These are phyloP conservation scores for Rhizopus arrhizus DNA, from an alignment of 371 early-diverging fungal species.

Conservation along the genomic window DNA sequence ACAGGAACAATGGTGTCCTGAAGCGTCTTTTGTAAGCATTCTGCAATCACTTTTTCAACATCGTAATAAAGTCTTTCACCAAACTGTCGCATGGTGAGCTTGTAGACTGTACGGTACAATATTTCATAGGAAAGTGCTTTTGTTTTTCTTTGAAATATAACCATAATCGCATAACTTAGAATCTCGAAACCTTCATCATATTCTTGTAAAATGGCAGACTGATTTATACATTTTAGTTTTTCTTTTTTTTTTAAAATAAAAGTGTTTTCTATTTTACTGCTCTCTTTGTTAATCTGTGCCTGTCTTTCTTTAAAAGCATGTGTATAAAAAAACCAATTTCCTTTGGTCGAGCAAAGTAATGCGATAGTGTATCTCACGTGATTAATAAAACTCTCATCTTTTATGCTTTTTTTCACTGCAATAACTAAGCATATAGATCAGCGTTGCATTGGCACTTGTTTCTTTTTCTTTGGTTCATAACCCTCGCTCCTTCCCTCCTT, in stretches of 20 bases:
- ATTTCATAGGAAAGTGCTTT: constrained; percentile 83
- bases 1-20: constrained; percentile 62
- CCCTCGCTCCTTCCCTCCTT: too few species aligned
- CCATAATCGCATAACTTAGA: constrained; percentile 69
- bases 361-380: neutral
- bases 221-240: too few species aligned
- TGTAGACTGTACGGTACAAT: constrained; percentile 88
- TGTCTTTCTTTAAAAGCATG: neutral
- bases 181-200: constrained; percentile 58
- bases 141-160: constrained; percentile 84
- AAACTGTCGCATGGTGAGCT: constrained; percentile 78
- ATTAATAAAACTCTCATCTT: too few species aligned
- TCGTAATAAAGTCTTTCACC: constrained; percentile 83
- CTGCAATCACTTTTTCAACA: constrained; percentile 69
- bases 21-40: constrained; percentile 66
- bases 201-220: constrained; percentile 23
- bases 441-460: too few species aligned
- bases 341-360: neutral
- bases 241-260: too few species aligned
- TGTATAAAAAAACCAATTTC: neutral
- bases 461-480: too few species aligned
- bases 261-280: neutral
- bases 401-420: too few species aligned
- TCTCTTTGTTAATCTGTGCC: neutral
- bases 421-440: too few species aligned